Conservation (phyloP, 192 early-diverging fungal genomes). For the Entomortierella parvispora region DNA sequence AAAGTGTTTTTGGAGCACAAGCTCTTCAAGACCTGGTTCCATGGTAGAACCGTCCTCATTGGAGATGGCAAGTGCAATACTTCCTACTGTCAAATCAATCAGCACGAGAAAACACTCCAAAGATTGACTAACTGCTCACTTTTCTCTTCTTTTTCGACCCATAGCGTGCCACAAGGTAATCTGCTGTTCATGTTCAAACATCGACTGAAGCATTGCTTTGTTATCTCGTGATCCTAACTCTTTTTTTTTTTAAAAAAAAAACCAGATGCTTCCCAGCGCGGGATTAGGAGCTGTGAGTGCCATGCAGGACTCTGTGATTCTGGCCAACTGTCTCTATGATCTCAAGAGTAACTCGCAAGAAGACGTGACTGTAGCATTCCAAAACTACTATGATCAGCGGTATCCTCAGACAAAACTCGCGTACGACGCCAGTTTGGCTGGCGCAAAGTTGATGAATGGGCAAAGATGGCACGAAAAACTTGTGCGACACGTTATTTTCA, state of each 20-base stretch:
- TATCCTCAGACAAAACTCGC: not conserved
- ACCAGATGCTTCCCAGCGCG: not conserved
- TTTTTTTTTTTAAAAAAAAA: no score
- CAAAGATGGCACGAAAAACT: not conserved
- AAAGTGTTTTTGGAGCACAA: slow-evolving; percentile 5
- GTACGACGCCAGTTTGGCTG: not conserved
- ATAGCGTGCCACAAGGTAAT: no score
- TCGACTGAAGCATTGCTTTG: no score
- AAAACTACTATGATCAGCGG: slow-evolving; percentile 5
- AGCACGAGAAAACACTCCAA: no score
- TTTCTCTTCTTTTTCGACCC: no score
- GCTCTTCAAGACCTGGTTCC: slow-evolving; percentile 2
- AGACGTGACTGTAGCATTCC: not conserved
- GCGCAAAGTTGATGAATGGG: not conserved
- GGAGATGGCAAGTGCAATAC: slow-evolving; percentile 4
- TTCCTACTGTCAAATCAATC: no score
- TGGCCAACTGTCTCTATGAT: slow-evolving; percentile 20
- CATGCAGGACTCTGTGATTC: slow-evolving; percentile 12
- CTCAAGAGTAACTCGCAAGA: not conserved
- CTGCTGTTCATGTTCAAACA: no score
- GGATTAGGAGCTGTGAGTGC: slow-evolving; percentile 10
- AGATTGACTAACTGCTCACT: no score
- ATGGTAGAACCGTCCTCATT: not conserved
- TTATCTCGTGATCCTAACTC: no score
- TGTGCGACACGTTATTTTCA: slow-evolving; percentile 8